Evolutionary conservation across 192 early-diverging fungal species (phyloP).

Genomic region (Dimargaris xerosporica): DNA sequence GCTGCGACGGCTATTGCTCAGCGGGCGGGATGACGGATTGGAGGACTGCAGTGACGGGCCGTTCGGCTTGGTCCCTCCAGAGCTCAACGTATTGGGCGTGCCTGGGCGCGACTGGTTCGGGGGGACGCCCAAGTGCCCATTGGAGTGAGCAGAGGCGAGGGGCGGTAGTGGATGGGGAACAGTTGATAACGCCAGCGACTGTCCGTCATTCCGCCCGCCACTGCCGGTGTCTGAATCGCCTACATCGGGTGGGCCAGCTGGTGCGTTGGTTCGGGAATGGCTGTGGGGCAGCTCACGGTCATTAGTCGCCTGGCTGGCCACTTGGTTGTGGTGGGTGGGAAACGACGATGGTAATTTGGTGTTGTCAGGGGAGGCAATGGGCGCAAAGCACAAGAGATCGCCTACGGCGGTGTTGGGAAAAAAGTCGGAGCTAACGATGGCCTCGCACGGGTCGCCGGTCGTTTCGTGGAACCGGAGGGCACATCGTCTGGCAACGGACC

Average conservation of each 20-base stretch:
- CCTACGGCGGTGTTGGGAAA: slow-evolving; percentile 27
- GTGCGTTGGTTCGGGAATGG: background rate
- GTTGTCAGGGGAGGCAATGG: slow-evolving; percentile 18
- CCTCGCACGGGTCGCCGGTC: slow-evolving; percentile 19
- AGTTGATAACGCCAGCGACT: background rate
- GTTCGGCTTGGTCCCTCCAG: slow-evolving; percentile 9
- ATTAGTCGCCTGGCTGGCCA: background rate
- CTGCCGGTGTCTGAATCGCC: slow-evolving; percentile 6
- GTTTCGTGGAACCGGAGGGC: slow-evolving; percentile 26
- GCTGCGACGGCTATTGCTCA: slow-evolving; percentile 4
- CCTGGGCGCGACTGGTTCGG: background rate
- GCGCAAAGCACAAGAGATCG: slow-evolving; percentile 26
- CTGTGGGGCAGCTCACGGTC: too few relatives aligned
- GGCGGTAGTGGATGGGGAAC: background rate
- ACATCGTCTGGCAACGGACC: slow-evolving; percentile 16
- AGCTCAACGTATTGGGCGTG: background rate
- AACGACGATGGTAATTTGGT: slow-evolving; percentile 8
- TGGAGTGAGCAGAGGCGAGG: background rate
- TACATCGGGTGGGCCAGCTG: slow-evolving; percentile 9
- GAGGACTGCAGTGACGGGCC: background rate
- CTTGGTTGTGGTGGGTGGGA: slow-evolving; percentile 1
- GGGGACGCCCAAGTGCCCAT: background rate
- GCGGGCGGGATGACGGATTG: background rate
- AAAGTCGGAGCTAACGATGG: slow-evolving; percentile 25
- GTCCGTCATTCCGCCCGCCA: background rate